Base-by-base conservation (phyloP, 1,284 basidiomycete species). In the Ceratobasidium papillatum region DNA sequence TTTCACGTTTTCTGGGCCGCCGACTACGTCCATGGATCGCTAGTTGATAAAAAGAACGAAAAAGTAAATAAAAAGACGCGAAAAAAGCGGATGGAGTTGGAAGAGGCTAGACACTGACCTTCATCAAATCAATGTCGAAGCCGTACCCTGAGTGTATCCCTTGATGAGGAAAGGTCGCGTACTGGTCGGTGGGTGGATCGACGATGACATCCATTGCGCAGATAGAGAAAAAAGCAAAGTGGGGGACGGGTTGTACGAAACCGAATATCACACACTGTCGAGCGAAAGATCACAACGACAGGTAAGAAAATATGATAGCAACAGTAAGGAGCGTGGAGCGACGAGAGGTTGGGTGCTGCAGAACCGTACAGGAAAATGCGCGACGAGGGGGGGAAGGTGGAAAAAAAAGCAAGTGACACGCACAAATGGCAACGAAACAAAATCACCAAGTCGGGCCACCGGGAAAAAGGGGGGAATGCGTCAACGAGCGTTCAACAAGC, bases 1-100 rank as follows among this genome's bases (percentile, higher is more conserved):
- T 87, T 94, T 95, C 66, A 78, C 79, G 30, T 91, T 86, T 83
- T 93, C 91, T 79, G 91, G 91, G 80, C 91, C 92, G 80, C 89
- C 90, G 78, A 88, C 86, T 80, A 90, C 82, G 83, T 95, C 93
- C 86, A 94, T 92, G 75, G 92, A 78, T 68, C 80, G 82, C 81
- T 82, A 71, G 19, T 41, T 38, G 30, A 17, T 3, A 32, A 25
- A 30, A 25, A 34, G 22, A 41, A 17, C 30, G 11, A 56, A 41
- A n/a, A 22, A 25, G 32, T 36, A n/a, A 36, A 59, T 36, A 59
- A 59, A 51, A 59, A n/a, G n/a, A n/a, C 32, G 56, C 5, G 51
- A 52, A 59, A 59, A 59, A 59, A 59, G 32, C 32, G 51, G 51
- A 59, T 3, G 56, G n/a, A 34, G 51, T 43, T 52, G 34, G 63